Conservation (phyloP, 805 yeast species). For the Candida ponderosae region DNA sequence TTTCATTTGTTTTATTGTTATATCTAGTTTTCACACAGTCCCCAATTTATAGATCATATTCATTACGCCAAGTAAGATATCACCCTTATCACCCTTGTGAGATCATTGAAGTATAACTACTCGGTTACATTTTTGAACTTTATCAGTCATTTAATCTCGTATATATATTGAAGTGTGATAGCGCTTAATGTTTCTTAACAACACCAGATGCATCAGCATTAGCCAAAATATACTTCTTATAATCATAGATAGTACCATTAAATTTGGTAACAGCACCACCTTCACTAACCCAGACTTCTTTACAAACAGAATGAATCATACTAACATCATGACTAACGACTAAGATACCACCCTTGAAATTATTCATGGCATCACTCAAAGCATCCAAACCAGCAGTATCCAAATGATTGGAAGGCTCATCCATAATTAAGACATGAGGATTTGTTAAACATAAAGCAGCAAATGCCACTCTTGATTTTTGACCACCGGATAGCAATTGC, state of each 20-base stretch:
- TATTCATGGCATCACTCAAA: slow-evolving; percentile 76
- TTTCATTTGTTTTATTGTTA: too few relatives aligned
- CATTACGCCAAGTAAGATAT: too few relatives aligned
- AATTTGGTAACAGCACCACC: slow-evolving; percentile 71
- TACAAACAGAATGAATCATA: slow-evolving; percentile 81
- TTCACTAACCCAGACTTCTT: slow-evolving; percentile 95
- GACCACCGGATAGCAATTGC: slow-evolving; percentile 92
- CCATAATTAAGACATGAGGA: slow-evolving; percentile 88
- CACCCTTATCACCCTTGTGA: too few relatives aligned
- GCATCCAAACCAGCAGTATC: slow-evolving; percentile 99
- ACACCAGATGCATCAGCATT: slow-evolving; percentile 83
- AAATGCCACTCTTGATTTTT: slow-evolving; percentile 95
- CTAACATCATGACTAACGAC: slow-evolving; percentile 98
- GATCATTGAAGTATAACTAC: too few relatives aligned
- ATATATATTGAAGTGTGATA: too few relatives aligned
- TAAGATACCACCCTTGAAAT: slow-evolving; percentile 89
- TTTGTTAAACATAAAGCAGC: slow-evolving; percentile 86
- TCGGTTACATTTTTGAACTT: too few relatives aligned
- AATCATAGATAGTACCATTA: slow-evolving; percentile 77
- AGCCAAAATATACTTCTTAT: slow-evolving; percentile 79
- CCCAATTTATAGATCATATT: too few relatives aligned
- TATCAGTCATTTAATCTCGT: too few relatives aligned
- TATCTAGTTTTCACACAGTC: too few relatives aligned
- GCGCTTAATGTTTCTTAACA: slow-evolving; percentile 64
- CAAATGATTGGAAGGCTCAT: slow-evolving; percentile 97